Percentiles rank a stretch among this genome's conserved stretches.
These are phyloP conservation scores for Acacia melanoxylon DNA, from an alignment of 306 rosid genomes.

Conservation along the genomic window DNA sequence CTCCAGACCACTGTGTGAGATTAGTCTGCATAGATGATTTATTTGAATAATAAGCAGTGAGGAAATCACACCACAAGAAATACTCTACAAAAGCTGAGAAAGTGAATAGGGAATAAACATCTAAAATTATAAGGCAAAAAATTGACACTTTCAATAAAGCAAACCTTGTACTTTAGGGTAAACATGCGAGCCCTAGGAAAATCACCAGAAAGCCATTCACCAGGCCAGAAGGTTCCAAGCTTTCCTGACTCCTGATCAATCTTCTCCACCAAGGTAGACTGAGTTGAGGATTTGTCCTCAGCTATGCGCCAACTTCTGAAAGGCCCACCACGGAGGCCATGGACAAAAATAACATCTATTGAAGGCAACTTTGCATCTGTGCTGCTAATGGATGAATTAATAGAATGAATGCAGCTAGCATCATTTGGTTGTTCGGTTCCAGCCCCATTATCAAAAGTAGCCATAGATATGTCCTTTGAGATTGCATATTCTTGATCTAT, in stretches of 20 bases:
- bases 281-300: constrained; percentile 86
- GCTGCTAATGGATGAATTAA: constrained; percentile 34
- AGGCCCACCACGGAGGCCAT: constrained; percentile 97
- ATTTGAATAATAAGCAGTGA: constrained; percentile 39
- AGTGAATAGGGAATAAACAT: constrained; percentile 13
- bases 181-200: constrained; percentile 85
- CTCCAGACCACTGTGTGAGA: constrained; percentile 98
- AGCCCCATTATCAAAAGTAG: constrained; percentile 38
- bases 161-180: constrained; percentile 89
- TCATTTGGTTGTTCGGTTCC: constrained; percentile 34
- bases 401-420: constrained; percentile 37
- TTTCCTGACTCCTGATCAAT: constrained; percentile 96
- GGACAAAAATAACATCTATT: constrained; percentile 84
- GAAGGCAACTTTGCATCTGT: constrained; percentile 45
- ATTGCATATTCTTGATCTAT: constrained; percentile 35
- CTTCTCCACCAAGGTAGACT: constrained; percentile 87
- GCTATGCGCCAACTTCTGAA: constrained; percentile 94
- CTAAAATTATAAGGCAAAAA: constrained; percentile 26
- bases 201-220: constrained; percentile 97
- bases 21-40: constrained; percentile 70
- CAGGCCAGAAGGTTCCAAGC: constrained; percentile 97
- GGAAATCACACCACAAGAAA: constrained; percentile 12
- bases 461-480: constrained; percentile 34
- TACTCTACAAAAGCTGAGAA: constrained; percentile 25
- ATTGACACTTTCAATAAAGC: constrained; percentile 29